phyloP scores from a whole-genome alignment of 2,329 filamentous ascomycete genomes.

The Trematosphaeria pertusa region DNA sequence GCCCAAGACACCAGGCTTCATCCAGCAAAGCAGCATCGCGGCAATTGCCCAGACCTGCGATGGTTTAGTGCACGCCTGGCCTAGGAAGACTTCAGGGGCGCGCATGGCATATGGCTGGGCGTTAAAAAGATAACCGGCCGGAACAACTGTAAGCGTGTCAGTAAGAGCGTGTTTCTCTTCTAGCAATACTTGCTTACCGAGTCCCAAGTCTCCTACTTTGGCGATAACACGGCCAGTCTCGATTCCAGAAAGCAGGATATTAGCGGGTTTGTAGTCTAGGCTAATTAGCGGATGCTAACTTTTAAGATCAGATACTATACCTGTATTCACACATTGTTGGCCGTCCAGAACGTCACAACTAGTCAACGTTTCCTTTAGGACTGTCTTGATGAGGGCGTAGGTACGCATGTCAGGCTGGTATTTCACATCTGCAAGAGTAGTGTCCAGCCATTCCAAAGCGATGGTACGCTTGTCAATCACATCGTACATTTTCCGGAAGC shows the following conservation, averaged over 20 bases:
- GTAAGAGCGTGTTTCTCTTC: slow-evolving; percentile 8
- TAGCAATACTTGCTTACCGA: slow-evolving; percentile 14
- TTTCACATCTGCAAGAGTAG: slow-evolving; percentile 20
- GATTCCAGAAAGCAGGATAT: slow-evolving; percentile 22
- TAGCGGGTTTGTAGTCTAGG: slow-evolving; percentile 21
- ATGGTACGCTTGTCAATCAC: slow-evolving; percentile 14
- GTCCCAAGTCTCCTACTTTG: slow-evolving; percentile 24
- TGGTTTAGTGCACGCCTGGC: slow-evolving; percentile 15
- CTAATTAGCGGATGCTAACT: slow-evolving; percentile 13
- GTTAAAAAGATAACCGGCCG: slow-evolving; percentile 10
- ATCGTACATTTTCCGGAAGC: slow-evolving; percentile 21
- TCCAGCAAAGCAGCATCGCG: slow-evolving; percentile 18
- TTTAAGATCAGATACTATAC: slow-evolving; percentile 10
- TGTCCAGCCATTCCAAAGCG: slow-evolving; percentile 23
- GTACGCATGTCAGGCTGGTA: slow-evolving; percentile 7
- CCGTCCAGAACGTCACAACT: slow-evolving; percentile 14
- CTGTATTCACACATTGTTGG: slow-evolving; percentile 15
- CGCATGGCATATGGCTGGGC: slow-evolving; percentile 22
- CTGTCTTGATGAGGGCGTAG: slow-evolving; percentile 13
- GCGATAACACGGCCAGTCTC: slow-evolving; percentile 9
- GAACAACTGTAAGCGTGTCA: slow-evolving; percentile 18
- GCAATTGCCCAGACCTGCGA: slow-evolving; percentile 23
- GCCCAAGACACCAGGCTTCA: slow-evolving; percentile 20
- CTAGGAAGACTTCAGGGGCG: slow-evolving; percentile 23
- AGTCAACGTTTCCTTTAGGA: slow-evolving; percentile 14